phyloP scores from a whole-genome alignment of 495 filamentous ascomycete species.

The Talaromyces adpressus region DNA sequence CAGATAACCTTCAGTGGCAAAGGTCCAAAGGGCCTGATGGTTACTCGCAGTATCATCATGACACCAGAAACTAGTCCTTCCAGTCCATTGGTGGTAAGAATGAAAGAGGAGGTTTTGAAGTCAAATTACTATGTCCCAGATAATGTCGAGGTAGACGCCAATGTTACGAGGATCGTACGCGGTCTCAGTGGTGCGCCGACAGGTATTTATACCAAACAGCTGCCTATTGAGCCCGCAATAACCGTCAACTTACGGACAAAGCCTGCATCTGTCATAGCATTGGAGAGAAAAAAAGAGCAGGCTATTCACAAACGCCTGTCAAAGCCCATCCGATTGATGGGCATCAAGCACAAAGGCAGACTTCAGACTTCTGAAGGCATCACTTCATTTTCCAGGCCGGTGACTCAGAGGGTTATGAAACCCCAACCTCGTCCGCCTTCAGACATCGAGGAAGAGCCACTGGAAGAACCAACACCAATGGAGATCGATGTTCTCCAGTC shows the following conservation, averaged over 20 bases:
- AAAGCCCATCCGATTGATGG: conserved; percentile 27
- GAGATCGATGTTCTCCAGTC: neutral
- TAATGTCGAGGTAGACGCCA: conserved; percentile 24
- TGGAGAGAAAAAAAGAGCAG: conserved; percentile 24
- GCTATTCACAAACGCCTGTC: conserved; percentile 22
- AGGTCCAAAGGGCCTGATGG: conserved; percentile 42
- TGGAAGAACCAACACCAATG: neutral
- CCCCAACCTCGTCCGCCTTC: neutral
- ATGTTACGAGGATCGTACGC: conserved; percentile 18
- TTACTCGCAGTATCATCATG: conserved; percentile 50
- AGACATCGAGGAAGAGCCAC: neutral
- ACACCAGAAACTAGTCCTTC: conserved; percentile 40
- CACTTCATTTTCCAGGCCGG: conserved; percentile 22
- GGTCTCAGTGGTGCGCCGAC: conserved; percentile 6
- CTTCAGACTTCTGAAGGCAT: conserved; percentile 9
- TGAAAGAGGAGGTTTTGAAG: conserved; percentile 47
- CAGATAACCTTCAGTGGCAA: conserved; percentile 58
- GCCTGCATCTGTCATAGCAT: conserved; percentile 22
- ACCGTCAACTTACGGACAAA: conserved; percentile 35
- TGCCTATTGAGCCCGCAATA: conserved; percentile 23
- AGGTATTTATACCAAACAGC: conserved; percentile 7
- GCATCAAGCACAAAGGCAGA: conserved; percentile 14
- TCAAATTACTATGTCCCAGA: conserved; percentile 25
- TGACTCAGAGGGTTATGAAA: neutral
- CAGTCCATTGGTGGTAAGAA: conserved; percentile 41